Evolutionary conservation across 2,329 filamentous ascomycete species (phyloP).

Genomic region (Ophiostoma himal-ulmi): DNA sequence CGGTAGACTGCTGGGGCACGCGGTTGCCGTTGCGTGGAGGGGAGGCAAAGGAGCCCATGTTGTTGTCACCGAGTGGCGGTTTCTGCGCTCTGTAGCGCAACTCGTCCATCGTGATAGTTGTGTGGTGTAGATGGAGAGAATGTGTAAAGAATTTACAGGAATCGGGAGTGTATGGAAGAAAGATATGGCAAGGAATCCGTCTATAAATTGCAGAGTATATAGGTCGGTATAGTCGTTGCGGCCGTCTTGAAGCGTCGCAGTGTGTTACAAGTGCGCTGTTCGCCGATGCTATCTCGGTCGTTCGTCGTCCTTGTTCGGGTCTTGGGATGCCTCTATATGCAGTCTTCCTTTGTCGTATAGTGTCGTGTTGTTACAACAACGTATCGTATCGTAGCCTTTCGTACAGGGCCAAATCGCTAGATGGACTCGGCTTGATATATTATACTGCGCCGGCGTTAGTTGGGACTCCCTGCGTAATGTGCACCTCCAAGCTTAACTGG

Average conservation of each 20-base stretch:
- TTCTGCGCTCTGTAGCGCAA: constrained; percentile 71
- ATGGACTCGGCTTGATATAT: constrained; percentile 19
- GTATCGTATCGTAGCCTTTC: constrained; percentile 24
- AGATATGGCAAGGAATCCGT: neutral
- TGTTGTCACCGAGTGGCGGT: constrained; percentile 68
- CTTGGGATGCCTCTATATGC: constrained; percentile 15
- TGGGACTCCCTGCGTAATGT: neutral
- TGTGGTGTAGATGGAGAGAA: neutral
- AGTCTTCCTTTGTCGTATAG: constrained; percentile 20
- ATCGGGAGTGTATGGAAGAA: neutral
- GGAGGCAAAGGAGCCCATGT: constrained; percentile 68
- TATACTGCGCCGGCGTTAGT: constrained; percentile 21
- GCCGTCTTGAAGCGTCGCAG: neutral
- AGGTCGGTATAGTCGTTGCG: neutral
- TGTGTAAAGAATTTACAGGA: neutral
- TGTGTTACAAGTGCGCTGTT: neutral
- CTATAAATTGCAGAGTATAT: neutral
- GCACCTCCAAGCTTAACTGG: neutral
- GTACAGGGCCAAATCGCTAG: constrained; percentile 17
- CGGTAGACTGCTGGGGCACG: constrained; percentile 50
- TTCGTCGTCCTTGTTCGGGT: constrained; percentile 5
- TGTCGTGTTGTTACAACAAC: constrained; percentile 27
- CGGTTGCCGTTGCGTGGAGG: constrained; percentile 65
- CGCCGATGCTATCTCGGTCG: neutral
- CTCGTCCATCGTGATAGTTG: constrained; percentile 56